A percentile compares a stretch with the other conserved stretches of the same genome.
Conservation (phyloP, 1,284 basidiomycete species). For the Tilletia horrida region DNA sequence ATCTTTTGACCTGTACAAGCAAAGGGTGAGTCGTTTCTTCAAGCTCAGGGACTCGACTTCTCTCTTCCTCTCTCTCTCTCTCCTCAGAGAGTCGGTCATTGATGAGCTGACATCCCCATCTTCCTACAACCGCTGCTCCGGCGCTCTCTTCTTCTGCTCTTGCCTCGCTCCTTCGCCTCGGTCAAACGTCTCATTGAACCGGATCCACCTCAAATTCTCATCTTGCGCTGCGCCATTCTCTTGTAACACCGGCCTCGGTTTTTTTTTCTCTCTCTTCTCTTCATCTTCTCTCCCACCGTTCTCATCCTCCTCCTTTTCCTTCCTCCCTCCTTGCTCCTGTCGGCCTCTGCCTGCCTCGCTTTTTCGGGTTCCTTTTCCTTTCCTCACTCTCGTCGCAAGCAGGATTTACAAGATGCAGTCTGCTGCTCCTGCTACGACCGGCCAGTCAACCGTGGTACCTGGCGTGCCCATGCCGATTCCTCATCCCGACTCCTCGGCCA, state of each 20-base stretch:
- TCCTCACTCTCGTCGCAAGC: neutral
- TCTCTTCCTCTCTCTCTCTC: neutral
- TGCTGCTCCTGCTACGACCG: neutral
- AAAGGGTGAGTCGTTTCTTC: too few relatives aligned
- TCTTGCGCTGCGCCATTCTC: too few relatives aligned
- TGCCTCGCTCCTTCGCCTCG: neutral
- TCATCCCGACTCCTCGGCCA: neutral
- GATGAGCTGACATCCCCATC: neutral
- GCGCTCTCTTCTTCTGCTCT: neutral
- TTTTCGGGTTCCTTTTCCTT: neutral
- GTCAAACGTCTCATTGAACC: neutral
- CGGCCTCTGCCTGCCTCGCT: neutral
- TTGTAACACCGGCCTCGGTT: neutral
- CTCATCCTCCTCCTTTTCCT: neutral
- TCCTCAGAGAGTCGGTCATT: neutral
- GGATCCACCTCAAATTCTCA: neutral
- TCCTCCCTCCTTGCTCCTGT: constrained; percentile 12
- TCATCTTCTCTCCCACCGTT: neutral
- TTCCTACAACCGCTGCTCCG: neutral
- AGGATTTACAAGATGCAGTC: constrained; percentile 1
- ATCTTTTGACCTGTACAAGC: neutral
- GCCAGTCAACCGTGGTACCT: neutral
- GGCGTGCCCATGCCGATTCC: constrained; percentile 5
- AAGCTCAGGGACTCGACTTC: too few relatives aligned
- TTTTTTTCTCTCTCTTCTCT: neutral